phyloP scores from a whole-genome alignment of 192 early-diverging fungal species.

The Coemansia sp. region DNA sequence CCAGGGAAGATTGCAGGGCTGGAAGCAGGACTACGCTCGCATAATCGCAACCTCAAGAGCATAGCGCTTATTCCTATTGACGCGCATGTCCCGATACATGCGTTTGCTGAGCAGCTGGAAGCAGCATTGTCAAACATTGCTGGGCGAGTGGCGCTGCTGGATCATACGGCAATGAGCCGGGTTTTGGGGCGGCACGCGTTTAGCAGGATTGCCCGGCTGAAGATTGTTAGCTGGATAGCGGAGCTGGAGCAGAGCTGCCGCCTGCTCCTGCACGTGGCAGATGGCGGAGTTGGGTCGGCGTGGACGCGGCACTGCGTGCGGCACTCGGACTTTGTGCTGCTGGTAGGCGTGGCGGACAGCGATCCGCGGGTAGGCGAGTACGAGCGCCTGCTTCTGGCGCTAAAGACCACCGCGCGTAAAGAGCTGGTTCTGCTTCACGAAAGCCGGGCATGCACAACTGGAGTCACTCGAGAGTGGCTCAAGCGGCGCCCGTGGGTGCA shows the following conservation, averaged over 20 bases:
- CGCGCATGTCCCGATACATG: slow-evolving; percentile 73
- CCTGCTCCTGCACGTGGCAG: slow-evolving; percentile 93
- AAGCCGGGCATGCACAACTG: slow-evolving; percentile 69
- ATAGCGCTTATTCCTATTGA: slow-evolving; percentile 90
- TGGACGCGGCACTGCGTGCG: slow-evolving; percentile 97
- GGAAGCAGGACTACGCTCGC: slow-evolving; percentile 59
- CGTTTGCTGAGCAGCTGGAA: slow-evolving; percentile 83
- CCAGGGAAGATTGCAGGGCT: neutral
- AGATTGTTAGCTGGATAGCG: slow-evolving; percentile 86
- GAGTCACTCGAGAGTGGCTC: slow-evolving; percentile 88
- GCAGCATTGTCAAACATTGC: slow-evolving; percentile 68
- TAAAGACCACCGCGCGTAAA: slow-evolving; percentile 97
- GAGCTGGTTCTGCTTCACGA: slow-evolving; percentile 92
- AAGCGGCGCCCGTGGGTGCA: slow-evolving; percentile 92
- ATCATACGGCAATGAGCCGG: slow-evolving; percentile 72
- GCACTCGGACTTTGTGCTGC: slow-evolving; percentile 92
- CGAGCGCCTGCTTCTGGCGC: slow-evolving; percentile 85
- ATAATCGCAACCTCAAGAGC: slow-evolving; percentile 94
- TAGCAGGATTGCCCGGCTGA: slow-evolving; percentile 85
- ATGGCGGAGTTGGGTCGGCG: slow-evolving; percentile 80
- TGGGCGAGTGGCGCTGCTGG: slow-evolving; percentile 72
- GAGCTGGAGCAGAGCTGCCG: slow-evolving; percentile 89
- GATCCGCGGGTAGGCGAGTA: slow-evolving; percentile 88
- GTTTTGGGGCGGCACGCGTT: slow-evolving; percentile 92
- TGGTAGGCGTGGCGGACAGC: slow-evolving; percentile 90